A percentile compares a stretch with the other conserved stretches of the same genome.
These are phyloP conservation scores for Heritiera littoralis DNA, from an alignment of 345 rosid species.

Conservation along the genomic window DNA sequence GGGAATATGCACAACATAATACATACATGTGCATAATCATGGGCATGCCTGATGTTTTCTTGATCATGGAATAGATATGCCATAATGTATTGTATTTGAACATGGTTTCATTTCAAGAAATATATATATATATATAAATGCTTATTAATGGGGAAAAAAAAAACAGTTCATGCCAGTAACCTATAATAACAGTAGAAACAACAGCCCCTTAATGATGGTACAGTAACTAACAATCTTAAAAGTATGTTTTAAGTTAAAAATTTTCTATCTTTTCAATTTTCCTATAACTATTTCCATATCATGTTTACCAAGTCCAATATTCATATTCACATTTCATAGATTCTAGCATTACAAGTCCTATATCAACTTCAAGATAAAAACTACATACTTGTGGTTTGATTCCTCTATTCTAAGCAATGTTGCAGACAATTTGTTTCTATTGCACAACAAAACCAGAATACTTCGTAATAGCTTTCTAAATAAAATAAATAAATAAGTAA, in stretches of 20 bases:
- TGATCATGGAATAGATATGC: neutral
- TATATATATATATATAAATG: neutral
- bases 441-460: neutral
- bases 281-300: no score
- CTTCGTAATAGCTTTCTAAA: neutral
- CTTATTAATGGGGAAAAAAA: neutral
- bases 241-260: neutral
- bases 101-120: neutral
- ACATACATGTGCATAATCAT: conserved; percentile 20
- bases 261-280: neutral
- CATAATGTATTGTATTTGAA: neutral
- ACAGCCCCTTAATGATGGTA: no score
- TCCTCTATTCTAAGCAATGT: neutral
- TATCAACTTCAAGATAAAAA: neutral
- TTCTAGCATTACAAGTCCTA: neutral
- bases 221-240: no score
- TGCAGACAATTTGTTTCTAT: neutral
- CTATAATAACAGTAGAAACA: neutral
- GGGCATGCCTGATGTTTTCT: conserved; percentile 5
- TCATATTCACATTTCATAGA: neutral
- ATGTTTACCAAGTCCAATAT: no score
- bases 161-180: neutral
- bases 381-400: neutral
- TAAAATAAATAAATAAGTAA: no score
- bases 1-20: neutral